Base-by-base conservation (phyloP, 768 basidiomycete species). In the Serpula lacrymans region DNA sequence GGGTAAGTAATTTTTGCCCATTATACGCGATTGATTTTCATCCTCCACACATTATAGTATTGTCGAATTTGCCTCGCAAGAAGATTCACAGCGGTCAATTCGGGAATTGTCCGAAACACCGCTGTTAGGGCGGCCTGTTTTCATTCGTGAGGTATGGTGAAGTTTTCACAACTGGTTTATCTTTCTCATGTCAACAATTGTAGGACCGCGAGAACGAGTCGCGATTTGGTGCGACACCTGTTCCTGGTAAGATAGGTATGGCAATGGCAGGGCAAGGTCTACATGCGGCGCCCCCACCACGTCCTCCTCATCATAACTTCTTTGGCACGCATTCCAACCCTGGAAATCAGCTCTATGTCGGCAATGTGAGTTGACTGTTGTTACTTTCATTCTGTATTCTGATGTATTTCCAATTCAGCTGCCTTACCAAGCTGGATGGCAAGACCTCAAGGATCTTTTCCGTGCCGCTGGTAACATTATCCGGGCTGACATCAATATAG, bases 341-440 rank as follows among this genome's bases (percentile, higher is more conserved):
- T n/a, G 89, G 89, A 25, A 90, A 91, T 58, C 91, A 94, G 55
- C 77, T 95, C 30, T 94, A 93, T 47, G 87, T 95, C 49, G 90
- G 92, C 40, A 93, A 93, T 59, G 92, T 93, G 52, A 55, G 82
- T 37, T 16, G 4, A 2, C n/a, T 41, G n/a, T n/a, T n/a, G 14
- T 14, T 20, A 14, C 21, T 28, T n/a, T 14, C 37, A 4, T 16
- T 23, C 14, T 35, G 3, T 1, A 6, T 7, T 12, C 10, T n/a
- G 30, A 33, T 25, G 12, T 22, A 23, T 34, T 18, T 47, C 53
- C 17, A 55, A 29, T 20, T 20, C 48, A 97, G 94, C 67, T 98
- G 21, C 94, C 93, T 2, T 91, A 89, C 58, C 91, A 94, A 67
- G 93, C 92, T n/a, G 91, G 91, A 22, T 99, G 95, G 95, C 95